Evolutionary conservation across 805 yeast genomes (phyloP).

Genomic region (Alloascoidea africana): DNA sequence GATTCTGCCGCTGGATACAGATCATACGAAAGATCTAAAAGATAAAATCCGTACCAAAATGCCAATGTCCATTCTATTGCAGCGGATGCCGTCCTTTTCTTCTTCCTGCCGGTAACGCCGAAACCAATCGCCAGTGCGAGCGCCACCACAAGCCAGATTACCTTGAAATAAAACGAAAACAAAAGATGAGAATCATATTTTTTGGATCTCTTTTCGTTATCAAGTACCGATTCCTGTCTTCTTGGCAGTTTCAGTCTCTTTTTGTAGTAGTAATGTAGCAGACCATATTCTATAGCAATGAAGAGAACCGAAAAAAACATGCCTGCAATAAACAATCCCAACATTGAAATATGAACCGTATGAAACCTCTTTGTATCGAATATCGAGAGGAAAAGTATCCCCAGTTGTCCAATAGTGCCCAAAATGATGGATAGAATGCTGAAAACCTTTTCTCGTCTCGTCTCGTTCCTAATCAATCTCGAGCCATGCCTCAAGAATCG

Average conservation of each 20-base stretch:
- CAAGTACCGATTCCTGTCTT: conserved; percentile 7
- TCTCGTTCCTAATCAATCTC: conserved; percentile 37
- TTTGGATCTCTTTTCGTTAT: conserved; percentile 10
- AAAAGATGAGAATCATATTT: conserved; percentile 23
- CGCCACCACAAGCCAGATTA: conserved; percentile 53
- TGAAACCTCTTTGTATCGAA: conserved; percentile 49
- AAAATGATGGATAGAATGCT: conserved; percentile 27
- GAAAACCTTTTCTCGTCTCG: conserved; percentile 24
- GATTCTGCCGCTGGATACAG: conserved; percentile 53
- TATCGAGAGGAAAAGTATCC: conserved; percentile 58
- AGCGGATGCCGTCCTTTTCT: conserved; percentile 33
- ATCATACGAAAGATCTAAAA: conserved; percentile 52
- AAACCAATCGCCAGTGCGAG: conserved; percentile 55
- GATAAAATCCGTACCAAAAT: conserved; percentile 68
- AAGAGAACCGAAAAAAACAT: conserved; percentile 37
- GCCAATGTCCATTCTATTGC: conserved; percentile 76
- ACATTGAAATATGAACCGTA: conserved; percentile 43
- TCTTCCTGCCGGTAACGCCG: conserved; percentile 24
- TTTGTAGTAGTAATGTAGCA: conserved; percentile 29
- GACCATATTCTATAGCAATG: conserved; percentile 27
- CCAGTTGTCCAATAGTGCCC: conserved; percentile 51
- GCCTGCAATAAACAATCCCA: conserved; percentile 55
- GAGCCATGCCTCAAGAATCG: conserved; percentile 40
- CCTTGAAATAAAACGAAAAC: conserved; percentile 32
- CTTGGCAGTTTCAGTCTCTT: conserved; percentile 10